Conservation (phyloP, 495 filamentous ascomycete genomes). For the Aspergillus leporis region DNA sequence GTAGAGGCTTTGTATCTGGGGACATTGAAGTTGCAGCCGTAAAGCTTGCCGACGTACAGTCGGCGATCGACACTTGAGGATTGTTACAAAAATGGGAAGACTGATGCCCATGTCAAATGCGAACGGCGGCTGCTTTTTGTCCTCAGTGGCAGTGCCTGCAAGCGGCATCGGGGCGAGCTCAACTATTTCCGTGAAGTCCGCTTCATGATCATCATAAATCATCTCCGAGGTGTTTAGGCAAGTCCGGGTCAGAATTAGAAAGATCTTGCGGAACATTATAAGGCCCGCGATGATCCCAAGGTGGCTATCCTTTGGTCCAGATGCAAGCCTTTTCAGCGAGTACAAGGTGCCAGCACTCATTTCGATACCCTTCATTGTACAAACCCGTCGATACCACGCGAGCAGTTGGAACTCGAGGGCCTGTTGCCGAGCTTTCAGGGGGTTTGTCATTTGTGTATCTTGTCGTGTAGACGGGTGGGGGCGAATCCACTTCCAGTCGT, state of each 20-base stretch:
- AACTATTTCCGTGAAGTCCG: constrained; percentile 27
- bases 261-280: not conserved
- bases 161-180: constrained; percentile 24
- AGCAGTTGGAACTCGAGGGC: not conserved
- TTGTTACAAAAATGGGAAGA: constrained; percentile 27
- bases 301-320: not conserved
- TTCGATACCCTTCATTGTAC: not conserved
- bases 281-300: not conserved
- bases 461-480: not conserved
- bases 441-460: not conserved
- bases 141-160: constrained; percentile 12
- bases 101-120: constrained; percentile 32
- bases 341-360: not conserved
- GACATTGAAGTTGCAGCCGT: constrained; percentile 23
- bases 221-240: constrained; percentile 14
- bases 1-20: constrained; percentile 28
- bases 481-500: not conserved
- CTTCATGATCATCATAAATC: constrained; percentile 24
- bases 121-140: constrained; percentile 31
- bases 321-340: not conserved
- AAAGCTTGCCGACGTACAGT: constrained; percentile 26
- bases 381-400: not conserved
- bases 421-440: not conserved
- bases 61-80: constrained; percentile 31
- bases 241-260: constrained; percentile 4